Percentiles rank a stretch among this genome's conserved stretches.
phyloP scores from a whole-genome alignment of 345 rosid genomes.

The Salix suchowensis region DNA sequence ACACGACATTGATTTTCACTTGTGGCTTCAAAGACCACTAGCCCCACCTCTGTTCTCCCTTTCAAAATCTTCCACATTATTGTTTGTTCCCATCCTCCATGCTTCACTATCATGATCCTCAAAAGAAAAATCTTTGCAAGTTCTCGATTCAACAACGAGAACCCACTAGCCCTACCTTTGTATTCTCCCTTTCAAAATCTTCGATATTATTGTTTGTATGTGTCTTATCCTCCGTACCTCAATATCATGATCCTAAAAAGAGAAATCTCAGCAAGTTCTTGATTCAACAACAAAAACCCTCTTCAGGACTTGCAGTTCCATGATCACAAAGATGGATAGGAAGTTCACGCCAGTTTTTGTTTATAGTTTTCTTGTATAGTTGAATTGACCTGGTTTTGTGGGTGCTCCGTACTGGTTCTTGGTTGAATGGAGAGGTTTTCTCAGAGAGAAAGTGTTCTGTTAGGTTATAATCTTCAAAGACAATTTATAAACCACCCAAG shows the following conservation, averaged over 20 bases:
- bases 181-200: constrained; percentile 18
- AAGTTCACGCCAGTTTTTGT: constrained; percentile 33
- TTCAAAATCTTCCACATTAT: constrained; percentile 2
- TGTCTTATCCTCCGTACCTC: background rate
- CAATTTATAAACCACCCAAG: constrained; percentile 14
- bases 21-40: constrained; percentile 36
- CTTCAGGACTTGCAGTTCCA: background rate
- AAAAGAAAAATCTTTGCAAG: background rate
- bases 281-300: background rate
- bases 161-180: constrained; percentile 5
- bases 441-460: constrained; percentile 35
- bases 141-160: background rate
- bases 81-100: background rate
- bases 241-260: constrained; percentile 1
- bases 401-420: background rate
- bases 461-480: constrained; percentile 26
- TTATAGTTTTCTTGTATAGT: background rate
- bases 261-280: background rate
- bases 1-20: background rate
- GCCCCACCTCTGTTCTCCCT: constrained; percentile 14
- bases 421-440: constrained; percentile 29
- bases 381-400: background rate
- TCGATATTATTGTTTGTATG: background rate
- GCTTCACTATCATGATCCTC: constrained; percentile 7
- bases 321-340: background rate